Evolutionary conservation across 805 yeast species (phyloP), one percentile per base, ranked within the genome.

Genomic region (Sugiyamaella americana): DNA sequence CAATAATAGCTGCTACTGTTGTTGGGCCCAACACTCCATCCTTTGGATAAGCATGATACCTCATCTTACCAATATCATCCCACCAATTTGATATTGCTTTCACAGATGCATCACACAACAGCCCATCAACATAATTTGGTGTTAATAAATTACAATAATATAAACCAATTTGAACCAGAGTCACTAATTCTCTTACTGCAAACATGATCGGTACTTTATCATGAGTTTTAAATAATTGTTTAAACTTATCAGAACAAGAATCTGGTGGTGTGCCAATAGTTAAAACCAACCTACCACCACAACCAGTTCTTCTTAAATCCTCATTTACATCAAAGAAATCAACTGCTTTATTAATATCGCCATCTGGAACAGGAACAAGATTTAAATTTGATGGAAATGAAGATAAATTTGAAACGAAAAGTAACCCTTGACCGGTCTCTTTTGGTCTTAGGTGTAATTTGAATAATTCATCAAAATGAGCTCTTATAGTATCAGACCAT

Each of bases 251-350:
- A 52, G 79, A 84, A 5, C 82, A 76, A 0, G 96, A 84, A 55
- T 79, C 86, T 0, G 94, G 69, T 0, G 95, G 87, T 24, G 71
- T 71, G n/a, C 80, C 72, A 10, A 85, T 70, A 29, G 87, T 65
- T 40, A 88, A 71, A 0, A 88, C 82, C 0, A 95, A 80, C 49
- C 98, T 71, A 6, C 97, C 94, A 44, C 87, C 84, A 64, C 98
- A 91, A 19, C 81, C 79, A 44, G 88, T 62, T 55, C 86, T 76
- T 53, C 84, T 78, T 56, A 93, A 67, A 64, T 88, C 81, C 46
- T 85, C 80, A 60, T 88, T 89, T 6, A 86, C 78, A 43, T 76
- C 74, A 59, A 86, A 91, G 39, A 68, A 64, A 18, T 70, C 70
- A 71, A 82, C 78, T 2, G 78, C 69, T 0, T 69, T 64, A 74